Conservation (phyloP, 1,284 basidiomycete species). For the Apiotrichum sp. region DNA sequence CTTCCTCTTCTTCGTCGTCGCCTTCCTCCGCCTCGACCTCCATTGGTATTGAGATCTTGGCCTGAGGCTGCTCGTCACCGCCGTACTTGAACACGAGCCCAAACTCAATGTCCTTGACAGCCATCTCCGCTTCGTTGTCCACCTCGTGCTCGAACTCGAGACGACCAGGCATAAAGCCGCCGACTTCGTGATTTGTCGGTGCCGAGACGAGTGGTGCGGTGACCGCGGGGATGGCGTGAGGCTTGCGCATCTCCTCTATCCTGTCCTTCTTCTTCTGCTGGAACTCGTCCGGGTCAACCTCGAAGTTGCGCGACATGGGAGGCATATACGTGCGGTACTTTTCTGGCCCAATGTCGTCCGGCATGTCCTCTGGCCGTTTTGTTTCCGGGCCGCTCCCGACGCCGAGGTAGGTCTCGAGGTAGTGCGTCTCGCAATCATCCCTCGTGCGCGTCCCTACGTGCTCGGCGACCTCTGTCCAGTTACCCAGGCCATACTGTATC, state of each 20-base stretch:
- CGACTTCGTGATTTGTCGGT: slow-evolving; percentile 89
- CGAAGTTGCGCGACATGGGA: slow-evolving; percentile 64
- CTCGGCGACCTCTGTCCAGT: slow-evolving; percentile 95
- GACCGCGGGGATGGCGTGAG: slow-evolving; percentile 43
- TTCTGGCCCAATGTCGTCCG: slow-evolving; percentile 4
- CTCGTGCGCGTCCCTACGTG: slow-evolving; percentile 91
- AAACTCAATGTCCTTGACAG: slow-evolving; percentile 95
- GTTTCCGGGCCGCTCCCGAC: slow-evolving; percentile 22
- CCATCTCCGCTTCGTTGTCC: slow-evolving; percentile 91
- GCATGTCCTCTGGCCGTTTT: slow-evolving; percentile 9
- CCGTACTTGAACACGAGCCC: slow-evolving; percentile 78
- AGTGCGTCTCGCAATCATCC: slow-evolving; percentile 91
- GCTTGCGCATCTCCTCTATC: slow-evolving; percentile 58
- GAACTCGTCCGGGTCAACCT: slow-evolving; percentile 72
- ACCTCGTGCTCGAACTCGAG: slow-evolving; percentile 96
- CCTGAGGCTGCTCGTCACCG: slow-evolving; percentile 68
- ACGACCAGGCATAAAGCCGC: slow-evolving; percentile 88
- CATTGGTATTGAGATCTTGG: slow-evolving; percentile 32
- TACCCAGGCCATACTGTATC: slow-evolving; percentile 82
- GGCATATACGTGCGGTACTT: slow-evolving; percentile 50
- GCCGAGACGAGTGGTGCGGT: slow-evolving; percentile 75
- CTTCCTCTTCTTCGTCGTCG: slow-evolving; percentile 28
- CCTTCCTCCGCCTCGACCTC: slow-evolving; percentile 33
- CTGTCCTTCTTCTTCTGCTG: slow-evolving; percentile 79
- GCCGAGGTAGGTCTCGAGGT: slow-evolving; percentile 70